Evolutionary conservation across 805 yeast genomes (phyloP), one percentile per base, ranked within the genome.

Genomic region (Cyberlindnera mississippiensis): DNA sequence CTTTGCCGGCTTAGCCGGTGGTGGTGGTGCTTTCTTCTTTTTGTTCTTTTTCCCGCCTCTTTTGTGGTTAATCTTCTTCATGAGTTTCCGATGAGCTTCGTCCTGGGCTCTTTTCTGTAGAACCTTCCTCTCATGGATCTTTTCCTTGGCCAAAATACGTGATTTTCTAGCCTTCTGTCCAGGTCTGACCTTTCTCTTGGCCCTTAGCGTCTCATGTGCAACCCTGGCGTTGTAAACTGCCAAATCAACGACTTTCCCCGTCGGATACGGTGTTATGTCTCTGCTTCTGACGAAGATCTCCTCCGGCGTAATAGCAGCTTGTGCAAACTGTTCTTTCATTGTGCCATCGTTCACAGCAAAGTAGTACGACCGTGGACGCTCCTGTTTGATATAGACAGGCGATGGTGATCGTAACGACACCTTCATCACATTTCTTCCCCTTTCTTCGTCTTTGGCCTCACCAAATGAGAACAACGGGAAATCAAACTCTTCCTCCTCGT

Each of bases 381-480:
- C 52, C 20, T 52, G 56, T 13, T 36, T 37, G 27, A 52, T 37
- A 2, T 35, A 14, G 3, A 50, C 57, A 1, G 57, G 55, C 2
- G 61, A 55, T 8, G 60, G 59, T n/a, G 53, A 54, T 32, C 56
- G 42, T 34, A 52, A 41, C 5, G 54, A 37, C 3, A 55, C 44
- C 28, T 51, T 49, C 24, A 48, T 41, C 6, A 46, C 35, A 4
- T 45, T 50, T 12, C 22, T 33, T 14, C 41, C 38, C 33, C 44
- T 40, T 12, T 38, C 41, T 12, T 27, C 15, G 12, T 41, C 36
- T 26, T 13, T 6, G 8, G 36, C 10, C 4, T 15, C 56, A 29
- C 52, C 58, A 31, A 52, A 48, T 2, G 62, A 57, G 42, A 57
- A 57, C 24, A 57, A 30, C 1, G 62, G 60, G 39, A 57, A 56